phyloP scores from a whole-genome alignment of 352 stramenopile species.

The Globisporangium lucens region DNA sequence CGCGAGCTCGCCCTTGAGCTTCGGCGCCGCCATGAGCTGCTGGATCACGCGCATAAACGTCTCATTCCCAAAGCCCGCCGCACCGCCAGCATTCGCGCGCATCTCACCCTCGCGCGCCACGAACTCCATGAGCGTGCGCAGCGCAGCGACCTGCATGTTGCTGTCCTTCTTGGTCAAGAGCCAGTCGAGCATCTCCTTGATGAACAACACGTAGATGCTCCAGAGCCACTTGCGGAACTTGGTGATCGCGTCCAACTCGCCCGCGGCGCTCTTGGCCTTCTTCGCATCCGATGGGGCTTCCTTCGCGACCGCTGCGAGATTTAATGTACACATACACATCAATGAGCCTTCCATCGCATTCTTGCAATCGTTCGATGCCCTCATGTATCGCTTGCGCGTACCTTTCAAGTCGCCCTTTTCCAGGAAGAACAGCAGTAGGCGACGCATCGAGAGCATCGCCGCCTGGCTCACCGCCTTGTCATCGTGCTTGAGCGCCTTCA shows the following conservation, averaged over 20 bases:
- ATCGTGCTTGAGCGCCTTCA: constrained; percentile 62
- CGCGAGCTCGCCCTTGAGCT: constrained; percentile 78
- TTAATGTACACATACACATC: background rate
- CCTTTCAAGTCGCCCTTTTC: constrained; percentile 76
- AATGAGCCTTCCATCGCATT: background rate
- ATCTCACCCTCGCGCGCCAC: constrained; percentile 73
- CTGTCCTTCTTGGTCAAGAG: constrained; percentile 47
- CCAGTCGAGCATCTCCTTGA: constrained; percentile 83
- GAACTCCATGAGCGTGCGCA: constrained; percentile 90
- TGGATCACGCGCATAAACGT: constrained; percentile 79
- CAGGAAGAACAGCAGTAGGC: constrained; percentile 78
- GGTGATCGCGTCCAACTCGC: constrained; percentile 45
- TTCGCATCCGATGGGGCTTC: constrained; percentile 19
- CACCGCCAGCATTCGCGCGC: constrained; percentile 13
- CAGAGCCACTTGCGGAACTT: constrained; percentile 86
- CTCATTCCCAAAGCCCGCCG: constrained; percentile 72
- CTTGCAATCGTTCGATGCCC: background rate
- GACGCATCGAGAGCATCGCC: constrained; percentile 78
- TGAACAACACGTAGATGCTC: constrained; percentile 74
- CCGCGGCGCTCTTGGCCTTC: constrained; percentile 34
- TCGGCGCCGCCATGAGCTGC: constrained; percentile 54
- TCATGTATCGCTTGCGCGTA: background rate
- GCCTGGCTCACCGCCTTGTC: constrained; percentile 73
- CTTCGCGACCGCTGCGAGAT: constrained; percentile 13
- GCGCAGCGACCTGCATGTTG: constrained; percentile 69